phyloP scores from a whole-genome alignment of 2,329 filamentous ascomycete genomes.

The Talaromyces sp. region DNA sequence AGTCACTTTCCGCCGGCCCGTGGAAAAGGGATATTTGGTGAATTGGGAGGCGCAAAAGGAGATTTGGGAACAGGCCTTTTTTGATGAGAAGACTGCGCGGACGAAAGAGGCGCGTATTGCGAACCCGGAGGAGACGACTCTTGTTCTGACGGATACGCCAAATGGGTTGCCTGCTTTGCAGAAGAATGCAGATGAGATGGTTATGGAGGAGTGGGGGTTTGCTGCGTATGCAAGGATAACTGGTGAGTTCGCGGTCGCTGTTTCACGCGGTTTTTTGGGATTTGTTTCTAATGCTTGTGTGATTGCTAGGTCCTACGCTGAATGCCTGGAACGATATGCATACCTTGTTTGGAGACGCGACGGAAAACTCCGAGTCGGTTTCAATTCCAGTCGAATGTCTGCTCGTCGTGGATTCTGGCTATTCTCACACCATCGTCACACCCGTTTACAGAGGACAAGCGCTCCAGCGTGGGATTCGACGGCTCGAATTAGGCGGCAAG shows the following conservation, averaged over 20 bases:
- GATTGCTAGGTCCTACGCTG: slow-evolving; percentile 57
- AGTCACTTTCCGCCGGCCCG: slow-evolving; percentile 75
- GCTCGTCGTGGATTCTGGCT: slow-evolving; percentile 85
- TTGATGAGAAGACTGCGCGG: slow-evolving; percentile 61
- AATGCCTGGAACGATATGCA: slow-evolving; percentile 80
- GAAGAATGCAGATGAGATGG: slow-evolving; percentile 87
- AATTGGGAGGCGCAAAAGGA: slow-evolving; percentile 96
- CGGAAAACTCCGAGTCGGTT: slow-evolving; percentile 34
- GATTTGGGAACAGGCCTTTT: slow-evolving; percentile 88
- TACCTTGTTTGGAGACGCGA: slow-evolving; percentile 58
- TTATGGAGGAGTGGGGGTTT: slow-evolving; percentile 97
- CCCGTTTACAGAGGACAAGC: slow-evolving; percentile 76
- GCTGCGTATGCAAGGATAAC: slow-evolving; percentile 73
- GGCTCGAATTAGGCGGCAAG: slow-evolving; percentile 88
- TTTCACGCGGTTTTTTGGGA: not conserved
- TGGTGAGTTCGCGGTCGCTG: slow-evolving; percentile 46
- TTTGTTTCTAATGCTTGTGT: not conserved
- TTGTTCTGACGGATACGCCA: slow-evolving; percentile 79
- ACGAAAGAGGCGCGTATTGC: slow-evolving; percentile 33
- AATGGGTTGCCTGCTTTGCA: slow-evolving; percentile 77
- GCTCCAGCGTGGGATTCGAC: slow-evolving; percentile 71
- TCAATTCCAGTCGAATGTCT: slow-evolving; percentile 66
- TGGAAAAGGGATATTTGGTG: slow-evolving; percentile 91
- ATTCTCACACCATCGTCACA: slow-evolving; percentile 87
- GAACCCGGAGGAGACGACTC: slow-evolving; percentile 72